These are phyloP conservation scores for Acidomyces sp. DNA, from an alignment of 495 filamentous ascomycete species.

Conservation along the genomic window DNA sequence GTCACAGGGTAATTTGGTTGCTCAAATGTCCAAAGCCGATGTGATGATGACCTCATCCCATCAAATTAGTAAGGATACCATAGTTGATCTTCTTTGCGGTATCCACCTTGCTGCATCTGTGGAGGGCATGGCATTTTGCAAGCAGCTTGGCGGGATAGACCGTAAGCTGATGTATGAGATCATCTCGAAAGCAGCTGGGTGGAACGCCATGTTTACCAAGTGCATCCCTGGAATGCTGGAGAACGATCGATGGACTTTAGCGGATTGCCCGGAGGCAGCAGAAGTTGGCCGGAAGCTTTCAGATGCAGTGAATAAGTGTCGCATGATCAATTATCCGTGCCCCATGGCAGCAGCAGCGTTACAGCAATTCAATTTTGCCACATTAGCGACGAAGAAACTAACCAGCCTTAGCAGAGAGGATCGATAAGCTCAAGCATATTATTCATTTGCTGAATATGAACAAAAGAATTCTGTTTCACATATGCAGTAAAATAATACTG, in stretches of 20 bases:
- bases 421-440: conserved; percentile 2
- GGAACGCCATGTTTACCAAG: conserved; percentile 19
- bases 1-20: conserved; percentile 13
- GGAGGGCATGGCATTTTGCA: conserved; percentile 20
- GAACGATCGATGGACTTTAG: conserved; percentile 15
- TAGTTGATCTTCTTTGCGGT: conserved; percentile 17
- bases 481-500: no score
- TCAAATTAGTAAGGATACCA: conserved; percentile 13
- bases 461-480: no score
- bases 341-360: conserved; percentile 19
- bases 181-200: conserved; percentile 19
- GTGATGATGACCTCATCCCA: conserved; percentile 12
- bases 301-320: conserved; percentile 17
- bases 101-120: conserved; percentile 20
- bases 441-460: no score
- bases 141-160: conserved; percentile 16
- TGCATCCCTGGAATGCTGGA: conserved; percentile 18
- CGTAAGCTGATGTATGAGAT: conserved; percentile 19
- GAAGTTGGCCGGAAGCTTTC: conserved; percentile 12
- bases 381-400: conserved; percentile 11
- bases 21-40: conserved; percentile 9
- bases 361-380: conserved; percentile 15
- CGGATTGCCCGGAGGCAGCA: conserved; percentile 10
- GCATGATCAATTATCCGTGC: conserved; percentile 12
- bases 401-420: conserved; percentile 7